A percentile compares a stretch with the other conserved stretches of the same genome.
phyloP scores from a whole-genome alignment of 2,329 filamentous ascomycete genomes.

The Scytalidium sp. region DNA sequence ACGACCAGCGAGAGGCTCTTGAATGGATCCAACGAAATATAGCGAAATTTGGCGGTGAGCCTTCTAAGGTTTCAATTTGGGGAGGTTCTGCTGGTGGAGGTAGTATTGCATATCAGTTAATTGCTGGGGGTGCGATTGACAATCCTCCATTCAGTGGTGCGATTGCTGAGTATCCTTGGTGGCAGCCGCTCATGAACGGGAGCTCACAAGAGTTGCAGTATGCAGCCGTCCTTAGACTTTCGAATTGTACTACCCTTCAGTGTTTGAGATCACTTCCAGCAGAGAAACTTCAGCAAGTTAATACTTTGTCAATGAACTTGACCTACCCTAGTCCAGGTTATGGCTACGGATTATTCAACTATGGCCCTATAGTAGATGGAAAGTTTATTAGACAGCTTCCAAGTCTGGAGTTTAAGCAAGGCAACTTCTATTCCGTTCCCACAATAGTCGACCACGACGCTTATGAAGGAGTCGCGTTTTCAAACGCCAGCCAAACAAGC shows the following conservation, averaged over 20 bases:
- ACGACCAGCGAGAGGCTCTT: conserved; percentile 56
- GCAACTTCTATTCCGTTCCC: conserved; percentile 26
- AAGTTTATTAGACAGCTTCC: conserved; percentile 44
- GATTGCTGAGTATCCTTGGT: conserved; percentile 35
- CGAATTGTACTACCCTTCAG: neutral
- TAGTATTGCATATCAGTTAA: conserved; percentile 26
- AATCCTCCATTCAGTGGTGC: conserved; percentile 39
- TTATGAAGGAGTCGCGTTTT: conserved; percentile 36
- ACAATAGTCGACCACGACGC: conserved; percentile 31
- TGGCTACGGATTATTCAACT: conserved; percentile 13
- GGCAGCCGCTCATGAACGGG: conserved; percentile 28
- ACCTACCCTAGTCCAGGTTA: neutral
- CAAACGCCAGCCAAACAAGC: conserved; percentile 24
- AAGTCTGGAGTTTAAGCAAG: conserved; percentile 17
- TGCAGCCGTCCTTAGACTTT: conserved; percentile 10
- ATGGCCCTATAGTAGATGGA: conserved; percentile 45
- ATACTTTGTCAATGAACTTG: neutral
- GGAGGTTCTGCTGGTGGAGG: conserved; percentile 52
- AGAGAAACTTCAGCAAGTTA: neutral
- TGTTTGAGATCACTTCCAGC: neutral
- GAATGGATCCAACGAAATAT: conserved; percentile 59
- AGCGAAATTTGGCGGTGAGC: conserved; percentile 55
- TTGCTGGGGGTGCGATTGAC: conserved; percentile 32
- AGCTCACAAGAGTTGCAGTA: conserved; percentile 28
- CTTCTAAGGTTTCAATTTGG: conserved; percentile 54